phyloP scores from a whole-genome alignment of 2,329 filamentous ascomycete genomes.

The Dactylella cylindrospora region DNA sequence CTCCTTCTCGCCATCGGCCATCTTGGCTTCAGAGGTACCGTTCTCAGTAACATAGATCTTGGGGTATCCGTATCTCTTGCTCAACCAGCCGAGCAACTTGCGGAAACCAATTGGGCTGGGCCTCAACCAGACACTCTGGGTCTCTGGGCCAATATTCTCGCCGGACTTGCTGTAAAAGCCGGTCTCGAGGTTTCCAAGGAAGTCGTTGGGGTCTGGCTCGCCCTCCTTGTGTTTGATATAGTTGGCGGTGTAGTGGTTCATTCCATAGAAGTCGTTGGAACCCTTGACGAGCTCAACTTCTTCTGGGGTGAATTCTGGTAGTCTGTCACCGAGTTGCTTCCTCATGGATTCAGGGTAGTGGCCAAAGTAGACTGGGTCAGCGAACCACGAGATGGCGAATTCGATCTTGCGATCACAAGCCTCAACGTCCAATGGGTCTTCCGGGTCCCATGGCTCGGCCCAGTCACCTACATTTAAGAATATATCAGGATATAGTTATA shows the following conservation, averaged over 20 bases:
- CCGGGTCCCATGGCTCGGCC: slow-evolving; percentile 77
- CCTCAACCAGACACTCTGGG: slow-evolving; percentile 77
- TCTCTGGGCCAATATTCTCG: slow-evolving; percentile 75
- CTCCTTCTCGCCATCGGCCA: slow-evolving; percentile 67
- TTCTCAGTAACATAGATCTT: slow-evolving; percentile 88
- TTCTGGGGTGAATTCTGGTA: slow-evolving; percentile 72
- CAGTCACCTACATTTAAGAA: slow-evolving; percentile 63
- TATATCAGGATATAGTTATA: slow-evolving; percentile 7
- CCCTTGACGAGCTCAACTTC: slow-evolving; percentile 74
- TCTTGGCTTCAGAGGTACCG: slow-evolving; percentile 72
- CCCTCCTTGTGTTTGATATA: slow-evolving; percentile 74
- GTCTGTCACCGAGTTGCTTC: slow-evolving; percentile 73
- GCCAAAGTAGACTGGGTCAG: slow-evolving; percentile 81
- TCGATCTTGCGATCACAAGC: slow-evolving; percentile 80
- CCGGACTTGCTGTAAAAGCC: slow-evolving; percentile 71
- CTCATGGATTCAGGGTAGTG: slow-evolving; percentile 82
- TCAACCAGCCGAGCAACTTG: slow-evolving; percentile 74
- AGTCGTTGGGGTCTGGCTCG: slow-evolving; percentile 65
- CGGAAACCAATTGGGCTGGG: slow-evolving; percentile 76
- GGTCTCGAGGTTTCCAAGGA: slow-evolving; percentile 73
- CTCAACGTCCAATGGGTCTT: slow-evolving; percentile 72
- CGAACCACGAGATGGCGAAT: slow-evolving; percentile 86
- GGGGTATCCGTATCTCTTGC: slow-evolving; percentile 72
- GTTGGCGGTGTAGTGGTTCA: slow-evolving; percentile 92
- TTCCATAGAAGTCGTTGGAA: slow-evolving; percentile 92